A percentile compares a stretch with the other conserved stretches of the same genome.
Evolutionary conservation across 2,329 filamentous ascomycete species (phyloP).

Genomic region (Penicillium brevicompactum): DNA sequence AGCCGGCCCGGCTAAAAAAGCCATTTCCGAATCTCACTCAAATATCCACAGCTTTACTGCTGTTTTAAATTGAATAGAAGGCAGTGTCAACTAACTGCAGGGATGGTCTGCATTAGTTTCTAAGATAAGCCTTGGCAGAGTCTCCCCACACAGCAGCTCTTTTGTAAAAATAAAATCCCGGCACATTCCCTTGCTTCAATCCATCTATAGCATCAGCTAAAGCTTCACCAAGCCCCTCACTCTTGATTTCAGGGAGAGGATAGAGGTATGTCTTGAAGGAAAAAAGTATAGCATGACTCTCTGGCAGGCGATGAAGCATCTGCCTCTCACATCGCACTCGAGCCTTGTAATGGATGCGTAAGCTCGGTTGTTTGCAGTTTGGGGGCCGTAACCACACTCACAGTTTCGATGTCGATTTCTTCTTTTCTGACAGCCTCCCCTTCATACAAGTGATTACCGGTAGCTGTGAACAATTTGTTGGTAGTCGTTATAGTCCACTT

Average conservation of each 20-base stretch:
- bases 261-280: slow-evolving; percentile 28
- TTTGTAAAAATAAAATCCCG: slow-evolving; percentile 20
- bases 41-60: no score
- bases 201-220: slow-evolving; percentile 24
- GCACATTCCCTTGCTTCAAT: slow-evolving; percentile 19
- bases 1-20: no score
- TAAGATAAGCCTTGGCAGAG: slow-evolving; percentile 15
- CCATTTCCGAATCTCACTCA: no score
- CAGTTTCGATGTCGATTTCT: background rate
- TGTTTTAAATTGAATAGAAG: no score
- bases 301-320: slow-evolving; percentile 22
- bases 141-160: slow-evolving; percentile 19
- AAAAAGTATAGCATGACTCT: slow-evolving; percentile 19
- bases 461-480: background rate
- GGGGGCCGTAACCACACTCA: background rate
- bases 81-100: no score
- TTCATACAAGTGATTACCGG: background rate
- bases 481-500: background rate
- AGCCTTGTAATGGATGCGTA: background rate
- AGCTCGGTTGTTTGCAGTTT: background rate
- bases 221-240: slow-evolving; percentile 16
- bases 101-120: background rate
- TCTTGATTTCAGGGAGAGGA: slow-evolving; percentile 19
- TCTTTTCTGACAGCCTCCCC: background rate
- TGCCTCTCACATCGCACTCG: slow-evolving; percentile 17